phyloP scores from a whole-genome alignment of 805 yeast species.

The Ogataea dorogensis region DNA sequence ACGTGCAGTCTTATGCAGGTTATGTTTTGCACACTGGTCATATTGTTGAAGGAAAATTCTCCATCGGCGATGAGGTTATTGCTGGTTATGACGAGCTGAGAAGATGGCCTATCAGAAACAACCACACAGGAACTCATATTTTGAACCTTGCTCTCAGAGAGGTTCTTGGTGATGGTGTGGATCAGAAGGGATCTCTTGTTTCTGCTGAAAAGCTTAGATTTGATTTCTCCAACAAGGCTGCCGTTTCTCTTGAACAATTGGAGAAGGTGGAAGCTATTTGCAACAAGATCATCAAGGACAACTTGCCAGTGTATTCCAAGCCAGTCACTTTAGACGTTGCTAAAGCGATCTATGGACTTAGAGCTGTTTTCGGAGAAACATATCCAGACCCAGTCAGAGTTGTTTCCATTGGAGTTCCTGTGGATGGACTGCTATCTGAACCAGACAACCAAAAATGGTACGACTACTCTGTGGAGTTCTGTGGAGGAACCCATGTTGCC shows the following conservation, averaged over 20 bases:
- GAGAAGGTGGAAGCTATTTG: constrained; percentile 72
- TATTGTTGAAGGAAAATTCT: constrained; percentile 70
- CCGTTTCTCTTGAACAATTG: constrained; percentile 67
- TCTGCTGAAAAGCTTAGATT: constrained; percentile 94
- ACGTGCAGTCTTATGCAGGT: constrained; percentile 92
- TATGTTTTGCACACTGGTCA: constrained; percentile 94
- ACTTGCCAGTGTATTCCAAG: constrained; percentile 73
- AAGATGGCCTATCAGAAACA: constrained; percentile 94
- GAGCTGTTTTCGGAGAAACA: constrained; percentile 98
- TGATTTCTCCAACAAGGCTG: constrained; percentile 93
- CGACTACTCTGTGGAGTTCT: constrained; percentile 83
- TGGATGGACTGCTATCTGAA: constrained; percentile 70
- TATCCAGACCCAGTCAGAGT: constrained; percentile 99
- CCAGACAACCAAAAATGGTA: constrained; percentile 78
- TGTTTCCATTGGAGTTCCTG: constrained; percentile 90
- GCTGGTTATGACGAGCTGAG: constrained; percentile 90
- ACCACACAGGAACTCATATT: constrained; percentile 98
- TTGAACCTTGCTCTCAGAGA: constrained; percentile 85
- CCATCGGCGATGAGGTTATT: constrained; percentile 67
- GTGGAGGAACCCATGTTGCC: constrained; percentile 98
- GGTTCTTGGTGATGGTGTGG: constrained; percentile 82
- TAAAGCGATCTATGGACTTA: constrained; percentile 72
- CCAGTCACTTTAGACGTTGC: constrained; percentile 79
- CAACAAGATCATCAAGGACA: constrained; percentile 67
- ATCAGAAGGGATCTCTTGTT: constrained; percentile 96